These are phyloP conservation scores for Limnanthes douglasii DNA, from an alignment of 345 rosid species.

Conservation along the genomic window DNA sequence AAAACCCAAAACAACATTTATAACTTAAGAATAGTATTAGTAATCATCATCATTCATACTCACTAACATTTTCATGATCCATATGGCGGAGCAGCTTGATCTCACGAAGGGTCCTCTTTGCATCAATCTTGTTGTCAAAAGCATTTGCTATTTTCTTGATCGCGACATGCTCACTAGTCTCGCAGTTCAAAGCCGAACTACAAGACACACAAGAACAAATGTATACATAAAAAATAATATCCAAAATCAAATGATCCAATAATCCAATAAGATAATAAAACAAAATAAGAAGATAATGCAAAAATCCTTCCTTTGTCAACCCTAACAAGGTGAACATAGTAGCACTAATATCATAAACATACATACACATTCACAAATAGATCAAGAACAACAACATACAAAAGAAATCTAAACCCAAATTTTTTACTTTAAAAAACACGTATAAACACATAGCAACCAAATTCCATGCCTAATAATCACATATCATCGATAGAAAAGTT, in stretches of 20 bases:
- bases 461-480: too few species aligned
- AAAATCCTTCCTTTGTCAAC: neutral
- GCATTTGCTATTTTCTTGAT: constrained; percentile 81
- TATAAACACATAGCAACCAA: too few species aligned
- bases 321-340: neutral
- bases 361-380: neutral
- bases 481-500: too few species aligned
- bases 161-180: constrained; percentile 70
- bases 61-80: constrained; percentile 91
- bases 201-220: constrained; percentile 1
- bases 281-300: neutral
- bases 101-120: constrained; percentile 94
- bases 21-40: neutral
- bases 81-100: constrained; percentile 94
- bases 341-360: neutral
- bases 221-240: neutral
- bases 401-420: too few species aligned
- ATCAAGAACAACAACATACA: too few species aligned
- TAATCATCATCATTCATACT: constrained; percentile 17
- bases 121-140: constrained; percentile 62
- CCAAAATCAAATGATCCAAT: neutral
- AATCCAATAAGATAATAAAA: neutral
- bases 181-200: constrained; percentile 62
- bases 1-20: neutral
- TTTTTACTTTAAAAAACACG: too few species aligned